Evolutionary conservation across 148 eudicot genomes (phyloP).

Genomic region (Chenopodium suecicum): DNA sequence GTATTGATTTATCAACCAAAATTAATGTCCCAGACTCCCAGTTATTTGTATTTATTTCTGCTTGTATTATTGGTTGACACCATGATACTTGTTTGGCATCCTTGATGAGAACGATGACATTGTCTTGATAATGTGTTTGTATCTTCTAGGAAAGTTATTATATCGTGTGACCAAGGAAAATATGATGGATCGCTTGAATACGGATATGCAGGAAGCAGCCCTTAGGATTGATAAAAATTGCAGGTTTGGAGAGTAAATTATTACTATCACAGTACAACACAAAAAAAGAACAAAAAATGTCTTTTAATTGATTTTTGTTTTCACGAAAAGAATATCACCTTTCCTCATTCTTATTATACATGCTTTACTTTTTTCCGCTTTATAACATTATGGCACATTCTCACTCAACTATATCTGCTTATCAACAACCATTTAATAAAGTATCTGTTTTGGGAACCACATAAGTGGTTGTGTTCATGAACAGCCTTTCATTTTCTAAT

Average conservation of each 20-base stretch:
- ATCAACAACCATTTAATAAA: no score
- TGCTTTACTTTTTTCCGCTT: background rate
- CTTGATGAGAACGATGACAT: background rate
- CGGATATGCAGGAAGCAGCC: slow-evolving; percentile 79
- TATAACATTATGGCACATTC: background rate
- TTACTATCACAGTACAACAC: background rate
- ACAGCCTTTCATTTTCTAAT: no score
- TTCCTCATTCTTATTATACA: background rate
- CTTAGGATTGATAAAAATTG: slow-evolving; percentile 63
- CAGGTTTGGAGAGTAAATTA: slow-evolving; percentile 44
- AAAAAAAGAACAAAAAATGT: background rate
- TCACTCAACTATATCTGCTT: background rate
- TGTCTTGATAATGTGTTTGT: background rate
- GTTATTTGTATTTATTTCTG: background rate
- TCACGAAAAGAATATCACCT: background rate
- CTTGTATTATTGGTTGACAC: background rate
- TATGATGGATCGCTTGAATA: slow-evolving; percentile 71
- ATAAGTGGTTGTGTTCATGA: background rate
- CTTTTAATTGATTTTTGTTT: background rate
- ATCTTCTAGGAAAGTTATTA: slow-evolving; percentile 44
- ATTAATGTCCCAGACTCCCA: background rate
- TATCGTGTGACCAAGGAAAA: slow-evolving; percentile 71
- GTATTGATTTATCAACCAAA: slow-evolving; percentile 28
- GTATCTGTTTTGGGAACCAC: no score
- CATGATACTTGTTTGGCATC: background rate